Evolutionary conservation across 2,329 filamentous ascomycete species (phyloP), one percentile per base, ranked within the genome.

Genomic region (Penicillium sp.): DNA sequence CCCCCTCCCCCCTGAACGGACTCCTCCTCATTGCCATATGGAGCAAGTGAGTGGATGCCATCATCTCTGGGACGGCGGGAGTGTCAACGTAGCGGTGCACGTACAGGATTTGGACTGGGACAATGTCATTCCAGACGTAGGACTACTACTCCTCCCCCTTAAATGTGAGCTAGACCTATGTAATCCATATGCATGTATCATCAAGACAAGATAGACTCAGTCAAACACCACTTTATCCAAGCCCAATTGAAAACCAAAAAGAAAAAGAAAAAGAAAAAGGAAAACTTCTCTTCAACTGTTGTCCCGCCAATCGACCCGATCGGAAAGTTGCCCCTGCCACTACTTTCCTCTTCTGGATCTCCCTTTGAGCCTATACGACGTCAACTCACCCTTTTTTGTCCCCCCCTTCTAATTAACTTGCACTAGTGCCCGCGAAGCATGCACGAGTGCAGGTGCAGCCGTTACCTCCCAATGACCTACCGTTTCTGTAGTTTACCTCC

Each of bases 1-100:
- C 12, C 27, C 26, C 25, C 34, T 32, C 43, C 35, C 35, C 13
- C 18, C 28, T 9, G 18, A 18, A 18, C 18, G 3, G 18, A n/a
- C 13, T 18, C 33, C 11, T 32, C 29, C 29, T 32, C 29, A 32
- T 32, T 32, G 4, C 29, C 29, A 11, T 3, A 32, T 32, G 2
- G 29, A 32, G 29, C 29, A 32, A 5, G 7, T 32, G 29, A 11
- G 11, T 32, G 29, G 8, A 11, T 32, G 29, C 41, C 24, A 36
- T 24, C 8, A 37, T 29, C 41, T 43, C 41, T 43, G 41, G 40
- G 32, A 49, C 49, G 34, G 45, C 27, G 44, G 45, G 36, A 45
- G 39, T 33, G 12, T 46, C 46, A 48, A 18, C 8, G 39, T 33
- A 18, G 42, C 46, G 46, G 18, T 8, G 26, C 41, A 38, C 49